phyloP scores from a whole-genome alignment of 2,329 filamentous ascomycete genomes.

The Fusarium avenaceum region DNA sequence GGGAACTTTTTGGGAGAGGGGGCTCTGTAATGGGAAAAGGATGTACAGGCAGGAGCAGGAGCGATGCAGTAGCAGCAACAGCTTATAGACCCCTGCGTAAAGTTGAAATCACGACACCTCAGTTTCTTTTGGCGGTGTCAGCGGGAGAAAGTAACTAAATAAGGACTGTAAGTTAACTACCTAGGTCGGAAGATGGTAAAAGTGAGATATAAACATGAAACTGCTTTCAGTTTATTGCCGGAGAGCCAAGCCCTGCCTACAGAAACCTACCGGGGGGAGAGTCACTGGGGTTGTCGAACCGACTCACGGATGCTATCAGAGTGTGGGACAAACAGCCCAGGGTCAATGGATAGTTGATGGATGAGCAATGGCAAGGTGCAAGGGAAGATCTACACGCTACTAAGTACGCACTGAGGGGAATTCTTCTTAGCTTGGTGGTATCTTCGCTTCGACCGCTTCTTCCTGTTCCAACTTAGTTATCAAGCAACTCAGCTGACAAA shows the following conservation, averaged over 20 bases:
- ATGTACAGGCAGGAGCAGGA: slow-evolving; percentile 26
- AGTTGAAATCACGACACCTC: slow-evolving; percentile 32
- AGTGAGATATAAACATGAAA: slow-evolving; percentile 14
- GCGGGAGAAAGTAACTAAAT: slow-evolving; percentile 12
- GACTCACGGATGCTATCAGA: slow-evolving; percentile 23
- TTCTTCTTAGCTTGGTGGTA: slow-evolving; percentile 3
- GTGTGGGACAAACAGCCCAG: slow-evolving; percentile 29
- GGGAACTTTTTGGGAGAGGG: slow-evolving; percentile 33
- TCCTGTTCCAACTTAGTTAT: not conserved
- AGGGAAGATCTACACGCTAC: slow-evolving; percentile 31
- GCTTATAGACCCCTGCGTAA: slow-evolving; percentile 33
- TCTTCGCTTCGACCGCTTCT: slow-evolving; percentile 30
- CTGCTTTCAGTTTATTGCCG: slow-evolving; percentile 27
- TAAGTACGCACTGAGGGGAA: slow-evolving; percentile 7
- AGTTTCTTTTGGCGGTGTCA: slow-evolving; percentile 17
- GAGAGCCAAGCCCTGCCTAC: slow-evolving; percentile 31
- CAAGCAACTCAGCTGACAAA: slow-evolving; percentile 24
- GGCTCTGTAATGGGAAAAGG: slow-evolving; percentile 33
- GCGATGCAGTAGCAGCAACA: slow-evolving; percentile 9
- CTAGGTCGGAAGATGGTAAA: slow-evolving; percentile 3
- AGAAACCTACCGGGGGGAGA: slow-evolving; percentile 9
- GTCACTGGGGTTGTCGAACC: slow-evolving; percentile 23
- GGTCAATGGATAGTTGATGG: slow-evolving; percentile 22
- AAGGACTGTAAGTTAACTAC: not conserved
- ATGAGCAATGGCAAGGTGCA: not conserved